phyloP scores from a whole-genome alignment of 805 yeast genomes.

The Cephaloascus fragrans region DNA sequence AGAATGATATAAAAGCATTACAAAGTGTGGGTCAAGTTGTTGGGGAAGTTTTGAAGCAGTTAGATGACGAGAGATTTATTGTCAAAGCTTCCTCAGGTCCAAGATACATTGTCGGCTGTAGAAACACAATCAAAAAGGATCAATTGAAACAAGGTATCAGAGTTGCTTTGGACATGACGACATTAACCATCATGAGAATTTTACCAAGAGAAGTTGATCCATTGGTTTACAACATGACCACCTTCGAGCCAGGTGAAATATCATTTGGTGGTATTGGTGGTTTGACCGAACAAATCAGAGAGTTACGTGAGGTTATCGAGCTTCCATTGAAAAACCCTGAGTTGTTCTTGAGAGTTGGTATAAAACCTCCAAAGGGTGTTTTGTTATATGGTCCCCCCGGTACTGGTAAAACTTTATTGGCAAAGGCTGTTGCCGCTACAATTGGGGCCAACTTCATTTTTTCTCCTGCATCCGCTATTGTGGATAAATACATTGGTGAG shows the following conservation, averaged over 20 bases:
- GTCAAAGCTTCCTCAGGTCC: constrained; percentile 98
- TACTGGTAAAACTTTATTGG: constrained; percentile 92
- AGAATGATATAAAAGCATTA: constrained; percentile 91
- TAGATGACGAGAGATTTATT: constrained; percentile 89
- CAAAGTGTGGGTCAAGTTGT: constrained; percentile 96
- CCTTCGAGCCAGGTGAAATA: constrained; percentile 95
- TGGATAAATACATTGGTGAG: constrained; percentile 96
- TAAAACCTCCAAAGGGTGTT: constrained; percentile 98
- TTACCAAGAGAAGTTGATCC: constrained; percentile 98
- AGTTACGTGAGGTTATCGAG: constrained; percentile 94
- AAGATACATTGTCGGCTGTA: constrained; percentile 93
- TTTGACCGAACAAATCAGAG: constrained; percentile 88
- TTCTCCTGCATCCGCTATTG: constrained; percentile 97
- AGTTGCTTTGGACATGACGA: constrained; percentile 95
- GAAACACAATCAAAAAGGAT: constrained; percentile 82
- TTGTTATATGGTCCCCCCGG: constrained; percentile 97
- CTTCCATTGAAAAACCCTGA: constrained; percentile 96
- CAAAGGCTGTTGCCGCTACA: constrained; percentile 97
- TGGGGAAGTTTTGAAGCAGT: constrained; percentile 92
- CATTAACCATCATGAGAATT: constrained; percentile 93
- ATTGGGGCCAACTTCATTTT: constrained; percentile 96
- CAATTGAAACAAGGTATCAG: constrained; percentile 86
- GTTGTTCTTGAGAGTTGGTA: constrained; percentile 89
- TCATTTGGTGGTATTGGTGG: constrained; percentile 96
- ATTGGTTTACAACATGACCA: constrained; percentile 94